phyloP scores from a whole-genome alignment of 2,329 filamentous ascomycete genomes.

The Davidsoniella australis region DNA sequence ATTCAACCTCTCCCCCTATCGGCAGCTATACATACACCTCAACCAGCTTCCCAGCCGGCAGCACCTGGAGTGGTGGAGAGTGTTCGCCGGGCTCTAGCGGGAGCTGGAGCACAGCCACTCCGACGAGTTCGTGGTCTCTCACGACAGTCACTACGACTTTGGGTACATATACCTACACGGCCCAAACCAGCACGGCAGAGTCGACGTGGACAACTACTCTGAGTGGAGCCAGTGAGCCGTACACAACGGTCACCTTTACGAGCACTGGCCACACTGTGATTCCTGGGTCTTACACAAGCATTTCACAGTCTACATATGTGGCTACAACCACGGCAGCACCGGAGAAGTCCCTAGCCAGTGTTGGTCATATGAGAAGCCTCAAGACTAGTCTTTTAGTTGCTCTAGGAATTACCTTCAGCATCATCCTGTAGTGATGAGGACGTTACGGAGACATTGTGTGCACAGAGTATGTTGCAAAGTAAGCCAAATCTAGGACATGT shows the following conservation, averaged over 20 bases:
- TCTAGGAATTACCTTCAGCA: not conserved
- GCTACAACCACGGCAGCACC: constrained; percentile 4
- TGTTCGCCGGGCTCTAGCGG: not conserved
- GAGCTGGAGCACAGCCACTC: not conserved
- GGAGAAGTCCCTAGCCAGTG: not conserved
- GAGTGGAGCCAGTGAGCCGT: constrained; percentile 7
- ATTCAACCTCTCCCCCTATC: not conserved
- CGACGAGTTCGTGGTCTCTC: constrained; percentile 1
- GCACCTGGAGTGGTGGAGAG: not conserved
- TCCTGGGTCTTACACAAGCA: constrained; percentile 8
- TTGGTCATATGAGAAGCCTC: not conserved
- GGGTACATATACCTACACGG: constrained; percentile 7
- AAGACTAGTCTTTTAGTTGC: not conserved
- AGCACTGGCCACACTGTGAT: constrained; percentile 4
- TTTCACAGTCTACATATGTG: constrained; percentile 8
- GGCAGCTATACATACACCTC: constrained; percentile 7
- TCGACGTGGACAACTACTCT: constrained; percentile 11
- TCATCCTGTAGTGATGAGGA: not conserved
- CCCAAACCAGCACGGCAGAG: constrained; percentile 2
- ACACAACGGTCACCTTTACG: constrained; percentile 10
- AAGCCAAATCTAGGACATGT: too few relatives aligned
- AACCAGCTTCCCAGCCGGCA: not conserved
- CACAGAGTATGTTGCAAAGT: too few relatives aligned
- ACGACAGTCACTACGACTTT: constrained; percentile 10
- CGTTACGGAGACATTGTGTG: too few relatives aligned